Percentiles rank a stretch among this genome's conserved stretches.
These are phyloP conservation scores for Eruca vesicaria DNA, from an alignment of 441 rosid genomes.

Conservation along the genomic window DNA sequence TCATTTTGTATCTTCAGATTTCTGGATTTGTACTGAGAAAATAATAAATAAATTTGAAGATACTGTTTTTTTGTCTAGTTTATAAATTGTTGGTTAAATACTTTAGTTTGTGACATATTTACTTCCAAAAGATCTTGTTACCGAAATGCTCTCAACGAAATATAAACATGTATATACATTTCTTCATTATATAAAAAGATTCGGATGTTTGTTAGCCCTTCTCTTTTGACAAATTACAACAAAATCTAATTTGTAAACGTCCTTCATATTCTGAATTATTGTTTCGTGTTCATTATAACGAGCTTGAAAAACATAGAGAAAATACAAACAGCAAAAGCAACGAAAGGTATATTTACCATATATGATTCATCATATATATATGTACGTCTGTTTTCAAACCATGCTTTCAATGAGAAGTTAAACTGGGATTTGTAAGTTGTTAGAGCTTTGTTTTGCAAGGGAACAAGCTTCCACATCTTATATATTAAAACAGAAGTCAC, in stretches of 20 bases:
- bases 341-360: neutral
- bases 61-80: neutral
- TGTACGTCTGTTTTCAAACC: neutral
- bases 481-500: no score
- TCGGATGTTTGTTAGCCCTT: neutral
- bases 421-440: neutral
- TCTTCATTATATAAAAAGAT: neutral
- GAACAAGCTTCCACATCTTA: neutral
- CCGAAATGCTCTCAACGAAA: neutral
- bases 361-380: no score
- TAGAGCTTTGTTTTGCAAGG: neutral
- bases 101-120: neutral
- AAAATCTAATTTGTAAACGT: neutral
- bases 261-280: neutral
- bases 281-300: neutral
- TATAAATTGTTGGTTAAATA: neutral
- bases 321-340: neutral
- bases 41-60: neutral
- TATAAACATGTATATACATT: no score
- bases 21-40: constrained; percentile 22
- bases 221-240: neutral
- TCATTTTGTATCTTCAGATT: constrained; percentile 25
- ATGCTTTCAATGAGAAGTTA: neutral
- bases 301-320: neutral
- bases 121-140: neutral